Evolutionary conservation across 352 stramenopile genomes (phyloP), one percentile per base, ranked within the genome.

Genomic region (Pythium apleroticum): DNA sequence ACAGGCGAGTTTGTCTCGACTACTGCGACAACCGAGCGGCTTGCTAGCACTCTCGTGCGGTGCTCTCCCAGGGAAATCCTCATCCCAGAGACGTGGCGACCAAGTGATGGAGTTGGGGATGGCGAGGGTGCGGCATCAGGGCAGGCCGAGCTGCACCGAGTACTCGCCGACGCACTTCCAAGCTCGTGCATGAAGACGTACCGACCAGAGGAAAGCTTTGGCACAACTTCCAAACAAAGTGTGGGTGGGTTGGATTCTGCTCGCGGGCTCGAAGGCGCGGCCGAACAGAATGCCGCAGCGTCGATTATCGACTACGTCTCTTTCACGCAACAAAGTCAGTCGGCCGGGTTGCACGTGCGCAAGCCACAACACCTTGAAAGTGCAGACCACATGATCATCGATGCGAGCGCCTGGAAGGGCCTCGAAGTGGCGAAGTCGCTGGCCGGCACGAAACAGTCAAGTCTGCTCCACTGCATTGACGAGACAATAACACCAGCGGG

Each of bases 311-410:
- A 91, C 57, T 93, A 91, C 39, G 71, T 90, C 4, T 50, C 73
- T 11, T 93, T 91, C 60, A 90, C 84, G 1, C 78, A 89, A 52
- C 72, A 78, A 45, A 72, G 63, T 14, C 59, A 19, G 20, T 52
- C 49, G 17, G 57, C 49, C 20, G 71, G 39, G 20, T 58, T 74
- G 11, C 63, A 82, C 19, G 71, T 88, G 19, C 63, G 70, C 3
- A 57, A 63, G 24, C 80, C 81, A 14, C 60, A 86, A 52, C 79
- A 90, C 57, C 70, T 92, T 24, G 78, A 89, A 57, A 84, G 71
- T 24, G 83, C 76, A 0, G 77, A 89, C 50, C 80, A 89, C 60
- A 93, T 93, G 84, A 85, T 93, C 61, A 91, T 93, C 45, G 84
- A 93, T 43, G 60, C 77, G 0, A 93, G 84, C 25, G 84, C 84